Base-by-base conservation (phyloP, 768 basidiomycete genomes). In the Artomyces pyxidatus region DNA sequence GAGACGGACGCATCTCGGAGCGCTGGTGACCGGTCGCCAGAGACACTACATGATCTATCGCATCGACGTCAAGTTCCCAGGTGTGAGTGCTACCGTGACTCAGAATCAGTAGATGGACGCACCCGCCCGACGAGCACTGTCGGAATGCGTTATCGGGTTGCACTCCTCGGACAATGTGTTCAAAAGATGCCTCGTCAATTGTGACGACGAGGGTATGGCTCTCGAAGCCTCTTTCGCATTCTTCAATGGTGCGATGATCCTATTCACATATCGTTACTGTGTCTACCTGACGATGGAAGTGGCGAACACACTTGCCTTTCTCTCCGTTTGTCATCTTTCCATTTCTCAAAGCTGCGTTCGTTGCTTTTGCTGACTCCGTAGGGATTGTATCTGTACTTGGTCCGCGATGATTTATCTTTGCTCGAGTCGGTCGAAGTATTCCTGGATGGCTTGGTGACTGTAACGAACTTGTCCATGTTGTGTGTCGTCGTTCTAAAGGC, bases 101-200 rank as follows among this genome's bases (percentile, higher is more conserved):
- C n/a, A n/a, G n/a, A n/a, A n/a, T n/a, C n/a, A n/a, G n/a, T n/a
- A n/a, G n/a, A n/a, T n/a, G 37, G 30, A 49, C 72, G 42, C 41
- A 81, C 86, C 83, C 60, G 82, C 71, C 50, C 82, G 77, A 37
- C 80, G 68, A 45, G 67, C 68, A 51, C 79, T 75, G 60, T 84
- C 76, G 1, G 82, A 81, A 57, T 86, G 81, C 1, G 87, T 88
- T 44, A 91, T 87, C 1, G 89, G 89, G 61, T 91, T 91, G 9
- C 76, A 74, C 45, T 73, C 68, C 52, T 85, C 74, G 14, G 71
- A 62, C 39, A 92, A 70, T 0, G 81, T 86, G 25, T 66, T 71
- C 37, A 90, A 61, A 12, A 90, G 64, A 47, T 79, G 73, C 47
- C 70, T 78, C 11, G 79, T 86, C 32, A 85, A 59, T n/a, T 66